Percentiles rank a stretch among this genome's conserved stretches.
Conservation (phyloP, 208 protist species). For the Entamoeba nuttalli region DNA sequence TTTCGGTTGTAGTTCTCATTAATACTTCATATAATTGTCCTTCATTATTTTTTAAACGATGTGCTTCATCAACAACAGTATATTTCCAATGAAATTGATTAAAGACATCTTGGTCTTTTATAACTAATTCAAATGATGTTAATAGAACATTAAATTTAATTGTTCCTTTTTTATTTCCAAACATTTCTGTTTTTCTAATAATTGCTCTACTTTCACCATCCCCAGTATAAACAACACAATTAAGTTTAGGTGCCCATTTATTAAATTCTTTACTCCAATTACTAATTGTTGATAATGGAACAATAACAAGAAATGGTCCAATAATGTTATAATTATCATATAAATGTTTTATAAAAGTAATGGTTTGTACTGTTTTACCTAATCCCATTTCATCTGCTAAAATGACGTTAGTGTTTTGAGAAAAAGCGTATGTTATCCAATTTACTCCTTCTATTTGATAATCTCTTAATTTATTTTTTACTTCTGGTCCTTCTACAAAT, state of each 20-base stretch:
- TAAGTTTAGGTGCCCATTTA: background rate
- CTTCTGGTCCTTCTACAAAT: background rate
- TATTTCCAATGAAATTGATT: background rate
- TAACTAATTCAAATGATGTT: constrained; percentile 31
- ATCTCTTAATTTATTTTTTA: background rate
- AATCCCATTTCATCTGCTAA: constrained; percentile 13
- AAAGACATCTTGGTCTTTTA: constrained; percentile 1
- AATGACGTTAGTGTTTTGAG: background rate
- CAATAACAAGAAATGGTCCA: constrained; percentile 32
- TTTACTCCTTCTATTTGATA: constrained; percentile 4
- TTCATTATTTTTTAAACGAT: background rate
- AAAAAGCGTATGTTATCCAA: background rate
- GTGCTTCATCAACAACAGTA: constrained; percentile 23
- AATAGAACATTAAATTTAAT: constrained; percentile 33
- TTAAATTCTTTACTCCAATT: constrained; percentile 29
- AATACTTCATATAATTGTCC: background rate
- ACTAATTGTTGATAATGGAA: constrained; percentile 17
- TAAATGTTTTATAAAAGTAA: constrained; percentile 16
- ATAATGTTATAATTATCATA: background rate
- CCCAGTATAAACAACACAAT: constrained; percentile 3
- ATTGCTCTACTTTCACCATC: background rate
- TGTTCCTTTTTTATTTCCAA: background rate
- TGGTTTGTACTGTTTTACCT: constrained; percentile 30
- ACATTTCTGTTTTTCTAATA: background rate
- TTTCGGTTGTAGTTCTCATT: background rate